Base-by-base conservation (phyloP, 169 alveolate species). In the Eimeria necatrix region DNA sequence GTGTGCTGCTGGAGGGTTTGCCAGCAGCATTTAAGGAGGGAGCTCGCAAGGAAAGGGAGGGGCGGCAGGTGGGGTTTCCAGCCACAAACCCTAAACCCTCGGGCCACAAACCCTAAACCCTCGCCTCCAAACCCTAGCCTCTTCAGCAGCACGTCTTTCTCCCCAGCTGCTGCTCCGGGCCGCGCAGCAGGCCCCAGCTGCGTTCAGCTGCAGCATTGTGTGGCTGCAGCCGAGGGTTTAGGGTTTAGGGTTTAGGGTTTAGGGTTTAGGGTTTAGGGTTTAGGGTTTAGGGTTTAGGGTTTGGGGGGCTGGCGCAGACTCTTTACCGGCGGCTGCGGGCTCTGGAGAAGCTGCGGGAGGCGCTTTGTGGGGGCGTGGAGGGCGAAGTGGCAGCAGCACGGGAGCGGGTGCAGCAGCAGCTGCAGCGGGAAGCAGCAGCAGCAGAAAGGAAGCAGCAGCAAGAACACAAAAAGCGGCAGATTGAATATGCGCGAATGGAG, bases 1-100 rank as follows among this genome's bases (percentile, higher is more conserved):
- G 80, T n/a, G 94, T 81, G 52, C 68, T 89, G 46, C 89, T 89
- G 24, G 94, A 89, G 10, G 94, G 94, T 0, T 78, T 89, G 73
- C 94, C 94, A 52, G 71, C 94, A 10, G 76, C 88, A 24, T 89
- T 89, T 56, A 71, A 73, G 18, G 94, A 89, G 64, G 61, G n/a
- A 46, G 84, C 94, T 6, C 53, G 89, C n/a, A 89, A 26, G 59
- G 87, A 71, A 9, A 81, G 94, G 53, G 94, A 89, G 22, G 83
- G 46, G n/a, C 49, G 94, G 12, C 60, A 22, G 89, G 94, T 89
- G 64, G 8, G 92, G 41, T 32, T 32, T 32, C 41, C 71, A 32
- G 22, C 68, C 12, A 1, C 32, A 68, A 68, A 68, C 78, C 78
- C 78, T 68, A 68, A 68, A 68, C 78, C 78, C 78, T 68, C 68